A percentile compares a stretch with the other conserved stretches of the same genome.
These are phyloP conservation scores for Baeospora myosura DNA, from an alignment of 1,284 basidiomycete species.

Conservation along the genomic window DNA sequence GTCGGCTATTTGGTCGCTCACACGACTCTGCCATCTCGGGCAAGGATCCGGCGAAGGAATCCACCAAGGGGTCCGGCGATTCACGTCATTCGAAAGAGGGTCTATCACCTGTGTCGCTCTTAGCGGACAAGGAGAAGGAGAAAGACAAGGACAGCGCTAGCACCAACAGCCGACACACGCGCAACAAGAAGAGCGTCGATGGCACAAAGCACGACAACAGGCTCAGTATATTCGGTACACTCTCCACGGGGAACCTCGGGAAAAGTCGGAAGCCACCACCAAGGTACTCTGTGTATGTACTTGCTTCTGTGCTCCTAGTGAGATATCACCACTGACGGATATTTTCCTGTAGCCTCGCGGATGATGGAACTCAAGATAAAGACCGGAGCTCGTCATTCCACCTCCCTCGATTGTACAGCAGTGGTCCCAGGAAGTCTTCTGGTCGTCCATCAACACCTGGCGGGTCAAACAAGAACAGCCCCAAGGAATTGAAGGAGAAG, in stretches of 20 bases:
- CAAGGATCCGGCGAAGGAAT: constrained; percentile 18
- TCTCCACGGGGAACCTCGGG: constrained; percentile 49
- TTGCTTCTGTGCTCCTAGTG: constrained; percentile 3
- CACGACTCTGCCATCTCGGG: constrained; percentile 38
- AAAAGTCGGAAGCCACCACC: constrained; percentile 78
- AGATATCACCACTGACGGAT: too few relatives aligned
- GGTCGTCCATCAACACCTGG: constrained; percentile 3
- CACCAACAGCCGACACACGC: constrained; percentile 32
- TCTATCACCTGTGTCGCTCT: constrained; percentile 14
- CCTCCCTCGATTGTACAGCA: constrained; percentile 42
- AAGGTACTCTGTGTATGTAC: constrained; percentile 37
- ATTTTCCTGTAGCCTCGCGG: not conserved
- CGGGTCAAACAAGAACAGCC: constrained; percentile 19
- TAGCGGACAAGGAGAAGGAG: constrained; percentile 16
- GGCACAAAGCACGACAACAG: constrained; percentile 46
- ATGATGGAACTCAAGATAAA: constrained; percentile 8
- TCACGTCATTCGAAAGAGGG: constrained; percentile 24
- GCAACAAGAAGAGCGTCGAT: constrained; percentile 46
- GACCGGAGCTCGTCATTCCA: constrained; percentile 30
- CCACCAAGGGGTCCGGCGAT: not conserved
- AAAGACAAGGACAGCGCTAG: constrained; percentile 18
- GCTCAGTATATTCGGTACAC: constrained; percentile 71
- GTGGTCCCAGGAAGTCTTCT: constrained; percentile 31
- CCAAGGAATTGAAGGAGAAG: constrained; percentile 11
- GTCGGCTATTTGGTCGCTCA: constrained; percentile 55